A percentile compares a stretch with the other conserved stretches of the same genome.
These are phyloP conservation scores for Solanum raphanifolium DNA, from an alignment of 257 asterid species.

Conservation along the genomic window DNA sequence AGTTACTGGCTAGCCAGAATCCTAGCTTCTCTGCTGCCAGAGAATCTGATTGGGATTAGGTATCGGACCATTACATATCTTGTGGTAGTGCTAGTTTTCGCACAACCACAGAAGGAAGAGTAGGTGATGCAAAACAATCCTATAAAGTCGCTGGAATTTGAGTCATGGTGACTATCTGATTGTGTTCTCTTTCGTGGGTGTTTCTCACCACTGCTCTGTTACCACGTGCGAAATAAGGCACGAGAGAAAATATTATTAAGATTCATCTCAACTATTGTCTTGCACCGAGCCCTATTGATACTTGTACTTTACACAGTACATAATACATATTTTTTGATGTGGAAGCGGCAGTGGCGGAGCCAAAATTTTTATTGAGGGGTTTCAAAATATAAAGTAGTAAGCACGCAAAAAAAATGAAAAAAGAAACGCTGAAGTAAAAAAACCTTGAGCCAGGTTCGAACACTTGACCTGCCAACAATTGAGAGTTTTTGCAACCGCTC, in stretches of 20 bases:
- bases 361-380: background rate
- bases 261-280: background rate
- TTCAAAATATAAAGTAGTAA: background rate
- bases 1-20: background rate
- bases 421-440: background rate
- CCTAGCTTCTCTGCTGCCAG: background rate
- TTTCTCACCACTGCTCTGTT: background rate
- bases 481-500: background rate
- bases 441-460: background rate
- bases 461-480: background rate
- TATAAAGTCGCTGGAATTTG: background rate
- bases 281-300: background rate
- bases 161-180: background rate
- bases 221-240: background rate
- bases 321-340: background rate
- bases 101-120: background rate
- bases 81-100: background rate
- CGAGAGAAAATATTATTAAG: background rate
- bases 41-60: background rate
- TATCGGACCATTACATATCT: background rate
- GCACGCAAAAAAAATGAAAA: background rate
- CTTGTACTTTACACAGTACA: background rate
- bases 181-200: background rate
- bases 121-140: background rate
- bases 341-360: background rate